Base-by-base conservation (phyloP, 768 basidiomycete genomes). In the Leccinum ochraceum region DNA sequence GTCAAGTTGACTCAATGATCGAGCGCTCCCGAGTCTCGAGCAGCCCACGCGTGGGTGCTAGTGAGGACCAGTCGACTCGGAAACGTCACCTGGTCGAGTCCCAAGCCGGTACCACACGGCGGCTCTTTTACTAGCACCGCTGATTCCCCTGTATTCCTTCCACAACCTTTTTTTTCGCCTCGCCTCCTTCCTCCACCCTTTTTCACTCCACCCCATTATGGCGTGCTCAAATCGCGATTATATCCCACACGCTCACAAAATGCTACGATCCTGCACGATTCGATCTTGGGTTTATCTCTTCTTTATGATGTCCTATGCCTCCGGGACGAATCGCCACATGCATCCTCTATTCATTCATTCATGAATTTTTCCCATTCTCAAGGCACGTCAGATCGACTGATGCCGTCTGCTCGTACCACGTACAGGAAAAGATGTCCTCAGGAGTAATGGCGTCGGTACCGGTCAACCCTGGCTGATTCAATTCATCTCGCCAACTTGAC, bases 221-320 rank as follows among this genome's bases (percentile, higher is more conserved):
- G 17, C 17, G 16, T 17, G 22, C 22, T 20, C 7, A n/a, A 51
- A 39, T 58, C 22, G 56, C 22, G 37, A 42, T 58, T 10, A 13
- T 57, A 7, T 30, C 42, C 36, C 46, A 22, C 14, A 28, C 10
- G 36, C 28, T 51, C 36, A 50, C 39, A 52, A 58, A 52, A 42
- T 28, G 20, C 37, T 7, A 51, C 49, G 22, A 46, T 57, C 50
- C 60, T 60, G 60, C 24, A 59, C 17, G 14, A 46, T 36, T 46
- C 10, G 37, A 32, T 34, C 22, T 50, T 6, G 22, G 26, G 20
- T 34, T 36, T n/a, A 24, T 26, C 24, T 44, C 20, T 9, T 51
- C 30, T 6, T 14, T 52, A 10, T 34, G 56, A 50, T 28, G 55
- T 58, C 36, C 26, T 50, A 22, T 24, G 24, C 10, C 2, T 58